Evolutionary conservation across 2,329 filamentous ascomycete genomes (phyloP).

Genomic region (Xylariales sp.): DNA sequence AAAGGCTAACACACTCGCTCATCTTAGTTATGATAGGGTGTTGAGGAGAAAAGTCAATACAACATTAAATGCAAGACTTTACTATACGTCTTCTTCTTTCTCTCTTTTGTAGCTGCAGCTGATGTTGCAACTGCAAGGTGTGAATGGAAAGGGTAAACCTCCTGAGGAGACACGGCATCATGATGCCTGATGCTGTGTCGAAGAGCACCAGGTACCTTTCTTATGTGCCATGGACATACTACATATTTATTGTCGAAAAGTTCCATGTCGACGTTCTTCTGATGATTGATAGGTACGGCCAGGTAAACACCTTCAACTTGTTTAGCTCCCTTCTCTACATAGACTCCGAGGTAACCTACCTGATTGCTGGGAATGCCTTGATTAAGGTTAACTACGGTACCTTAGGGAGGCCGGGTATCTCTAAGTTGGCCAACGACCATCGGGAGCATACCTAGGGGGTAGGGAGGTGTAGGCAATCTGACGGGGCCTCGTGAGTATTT

Average conservation of each 20-base stretch:
- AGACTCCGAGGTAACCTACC: too few relatives aligned
- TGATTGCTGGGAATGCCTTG: background rate
- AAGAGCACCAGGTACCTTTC: background rate
- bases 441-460: too few relatives aligned
- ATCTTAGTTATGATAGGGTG: background rate
- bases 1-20: conserved; percentile 5
- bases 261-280: background rate
- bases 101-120: background rate
- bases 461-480: too few relatives aligned
- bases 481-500: too few relatives aligned
- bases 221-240: background rate
- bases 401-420: background rate
- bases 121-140: background rate
- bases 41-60: conserved; percentile 15
- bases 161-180: background rate
- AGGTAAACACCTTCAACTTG: background rate
- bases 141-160: background rate
- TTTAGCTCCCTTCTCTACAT: background rate
- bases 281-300: background rate
- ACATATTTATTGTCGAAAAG: background rate
- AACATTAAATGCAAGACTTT: background rate
- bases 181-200: background rate
- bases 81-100: background rate
- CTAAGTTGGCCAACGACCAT: background rate
- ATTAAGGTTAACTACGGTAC: background rate